Percentiles rank a stretch among this genome's conserved stretches.
phyloP scores from a whole-genome alignment of 1,284 basidiomycete genomes.

The Puccinia coronata region DNA sequence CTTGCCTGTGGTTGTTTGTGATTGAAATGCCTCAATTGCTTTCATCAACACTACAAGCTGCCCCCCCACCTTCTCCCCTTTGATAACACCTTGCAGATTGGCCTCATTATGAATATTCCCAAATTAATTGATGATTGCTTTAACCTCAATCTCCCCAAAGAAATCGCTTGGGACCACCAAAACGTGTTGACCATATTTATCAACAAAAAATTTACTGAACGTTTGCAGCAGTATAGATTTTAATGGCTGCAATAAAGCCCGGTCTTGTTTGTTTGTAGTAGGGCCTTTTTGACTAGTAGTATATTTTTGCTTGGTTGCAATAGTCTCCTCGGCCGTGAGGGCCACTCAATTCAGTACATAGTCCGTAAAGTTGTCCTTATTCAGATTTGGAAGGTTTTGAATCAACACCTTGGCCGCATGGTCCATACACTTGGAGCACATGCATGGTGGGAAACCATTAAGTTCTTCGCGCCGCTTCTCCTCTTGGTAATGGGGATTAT shows the following conservation, averaged over 20 bases:
- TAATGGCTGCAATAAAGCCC: background rate
- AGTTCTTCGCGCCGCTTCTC: background rate
- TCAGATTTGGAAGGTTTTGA: background rate
- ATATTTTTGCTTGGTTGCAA: background rate
- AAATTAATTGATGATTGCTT: background rate
- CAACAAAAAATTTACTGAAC: background rate
- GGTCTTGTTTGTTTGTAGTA: background rate
- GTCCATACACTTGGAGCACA: slow-evolving; percentile 1
- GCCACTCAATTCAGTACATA: background rate
- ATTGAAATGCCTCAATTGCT: background rate
- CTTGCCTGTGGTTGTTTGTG: background rate
- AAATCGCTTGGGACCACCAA: background rate
- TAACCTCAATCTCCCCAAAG: background rate
- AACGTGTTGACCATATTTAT: background rate
- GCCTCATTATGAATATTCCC: background rate
- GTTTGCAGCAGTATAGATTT: background rate
- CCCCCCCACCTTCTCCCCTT: background rate
- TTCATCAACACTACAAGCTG: background rate
- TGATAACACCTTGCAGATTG: background rate
- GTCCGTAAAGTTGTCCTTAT: background rate
- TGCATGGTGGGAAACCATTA: background rate
- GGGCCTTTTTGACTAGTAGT: background rate
- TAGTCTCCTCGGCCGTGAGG: background rate
- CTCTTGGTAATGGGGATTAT: background rate
- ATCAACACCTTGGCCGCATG: background rate